Evolutionary conservation across 306 rosid species (phyloP).

Genomic region (Fragaria vesca): DNA sequence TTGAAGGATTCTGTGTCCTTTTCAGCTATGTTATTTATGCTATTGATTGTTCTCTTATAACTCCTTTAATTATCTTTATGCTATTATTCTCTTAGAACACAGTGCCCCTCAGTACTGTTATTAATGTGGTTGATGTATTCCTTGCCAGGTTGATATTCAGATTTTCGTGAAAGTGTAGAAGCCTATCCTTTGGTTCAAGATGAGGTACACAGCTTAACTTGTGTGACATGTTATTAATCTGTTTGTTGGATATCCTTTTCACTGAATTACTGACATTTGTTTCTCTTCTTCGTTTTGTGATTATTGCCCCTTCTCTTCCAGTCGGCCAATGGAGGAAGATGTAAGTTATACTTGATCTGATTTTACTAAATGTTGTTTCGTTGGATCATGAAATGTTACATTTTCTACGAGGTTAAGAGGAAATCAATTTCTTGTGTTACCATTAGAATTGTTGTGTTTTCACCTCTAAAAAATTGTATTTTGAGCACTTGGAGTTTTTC

Average conservation of each 20-base stretch:
- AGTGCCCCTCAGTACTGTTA: not conserved
- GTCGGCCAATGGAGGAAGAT: constrained; percentile 85
- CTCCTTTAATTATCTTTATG: not conserved
- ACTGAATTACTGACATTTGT: constrained; percentile 13
- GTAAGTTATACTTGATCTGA: constrained; percentile 49
- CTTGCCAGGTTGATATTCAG: constrained; percentile 11
- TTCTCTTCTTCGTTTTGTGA: not conserved
- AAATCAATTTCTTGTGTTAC: no score
- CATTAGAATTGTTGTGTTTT: not conserved
- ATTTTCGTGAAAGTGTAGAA: not conserved
- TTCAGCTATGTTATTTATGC: not conserved
- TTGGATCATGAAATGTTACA: not conserved
- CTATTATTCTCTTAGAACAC: not conserved
- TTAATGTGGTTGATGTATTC: not conserved
- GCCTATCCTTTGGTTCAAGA: not conserved
- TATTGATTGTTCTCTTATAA: not conserved
- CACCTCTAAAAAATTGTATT: no score
- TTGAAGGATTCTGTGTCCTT: no score
- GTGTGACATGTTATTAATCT: not conserved
- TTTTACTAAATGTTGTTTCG: not conserved
- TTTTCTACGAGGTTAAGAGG: not conserved
- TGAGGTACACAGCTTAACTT: not conserved
- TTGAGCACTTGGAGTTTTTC: not conserved
- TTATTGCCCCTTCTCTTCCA: constrained; percentile 10
- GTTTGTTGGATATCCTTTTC: not conserved